phyloP scores from a whole-genome alignment of 176 grass and related monocot species.

The Miscanthus lutarioriparius region DNA sequence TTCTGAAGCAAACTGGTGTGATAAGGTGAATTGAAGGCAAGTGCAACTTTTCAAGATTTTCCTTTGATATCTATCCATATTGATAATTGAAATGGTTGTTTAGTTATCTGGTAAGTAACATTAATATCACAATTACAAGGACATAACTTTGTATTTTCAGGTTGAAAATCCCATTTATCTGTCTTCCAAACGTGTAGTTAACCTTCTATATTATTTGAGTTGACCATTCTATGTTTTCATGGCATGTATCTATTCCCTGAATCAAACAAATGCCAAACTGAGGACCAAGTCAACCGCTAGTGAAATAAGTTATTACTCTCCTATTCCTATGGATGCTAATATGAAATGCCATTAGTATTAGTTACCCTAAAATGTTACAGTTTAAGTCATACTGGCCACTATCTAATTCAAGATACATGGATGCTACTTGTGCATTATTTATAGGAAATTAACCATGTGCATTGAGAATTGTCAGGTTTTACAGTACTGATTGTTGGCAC shows the following conservation, averaged over 20 bases:
- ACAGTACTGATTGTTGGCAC: not conserved
- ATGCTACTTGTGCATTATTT: not conserved
- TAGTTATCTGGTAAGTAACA: not conserved
- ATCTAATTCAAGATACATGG: not conserved
- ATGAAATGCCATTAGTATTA: not conserved
- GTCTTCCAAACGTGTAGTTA: slow-evolving; percentile 2
- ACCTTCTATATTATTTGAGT: slow-evolving; percentile 24
- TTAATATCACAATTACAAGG: slow-evolving; percentile 1
- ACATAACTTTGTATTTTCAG: slow-evolving; percentile 20
- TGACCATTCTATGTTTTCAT: slow-evolving; percentile 18
- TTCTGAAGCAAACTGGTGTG: too few relatives aligned
- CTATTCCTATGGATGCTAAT: not conserved
- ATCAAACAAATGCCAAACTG: slow-evolving; percentile 3
- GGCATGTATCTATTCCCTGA: not conserved
- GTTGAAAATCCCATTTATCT: slow-evolving; percentile 9
- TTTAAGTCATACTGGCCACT: not conserved
- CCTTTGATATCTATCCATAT: too few relatives aligned
- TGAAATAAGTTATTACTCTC: slow-evolving; percentile 16
- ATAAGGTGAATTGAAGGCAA: too few relatives aligned
- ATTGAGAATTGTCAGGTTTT: not conserved
- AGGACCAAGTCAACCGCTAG: not conserved
- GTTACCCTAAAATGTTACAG: not conserved
- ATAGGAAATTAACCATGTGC: slow-evolving; percentile 2
- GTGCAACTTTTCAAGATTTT: too few relatives aligned
- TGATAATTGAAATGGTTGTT: too few relatives aligned